These are phyloP conservation scores for Citrus reticulata DNA, from an alignment of 345 rosid species.

Conservation along the genomic window DNA sequence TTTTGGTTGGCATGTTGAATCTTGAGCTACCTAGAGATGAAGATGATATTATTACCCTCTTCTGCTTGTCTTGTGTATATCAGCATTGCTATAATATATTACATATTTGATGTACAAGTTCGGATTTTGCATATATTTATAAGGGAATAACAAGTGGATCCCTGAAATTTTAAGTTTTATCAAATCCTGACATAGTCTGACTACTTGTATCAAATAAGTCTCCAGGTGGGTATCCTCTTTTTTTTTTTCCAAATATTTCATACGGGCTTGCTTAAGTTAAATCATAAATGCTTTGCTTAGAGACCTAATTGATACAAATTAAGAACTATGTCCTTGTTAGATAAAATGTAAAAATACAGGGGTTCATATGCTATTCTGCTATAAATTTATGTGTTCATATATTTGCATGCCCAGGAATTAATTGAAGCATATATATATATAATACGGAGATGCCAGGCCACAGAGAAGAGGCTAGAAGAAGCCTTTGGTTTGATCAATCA, in stretches of 20 bases:
- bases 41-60: neutral
- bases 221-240: no score
- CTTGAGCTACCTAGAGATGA: neutral
- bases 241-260: neutral
- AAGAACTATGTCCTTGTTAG: neutral
- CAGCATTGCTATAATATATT: no score
- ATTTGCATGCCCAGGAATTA: neutral
- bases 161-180: no score
- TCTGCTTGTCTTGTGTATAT: neutral
- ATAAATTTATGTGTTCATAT: neutral
- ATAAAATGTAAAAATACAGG: neutral
- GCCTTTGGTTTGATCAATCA: conserved; percentile 3
- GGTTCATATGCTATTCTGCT: neutral
- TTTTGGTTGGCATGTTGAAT: conserved; percentile 22
- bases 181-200: no score
- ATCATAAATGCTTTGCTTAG: neutral
- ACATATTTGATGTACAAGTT: no score
- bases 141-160: no score
- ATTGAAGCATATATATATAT: neutral
- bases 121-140: no score
- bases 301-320: neutral
- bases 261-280: neutral
- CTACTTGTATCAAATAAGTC: no score
- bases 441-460: neutral
- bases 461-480: neutral